These are phyloP conservation scores for Vitis hybrid DNA, from an alignment of 177 flowering plant genomes.

Conservation along the genomic window DNA sequence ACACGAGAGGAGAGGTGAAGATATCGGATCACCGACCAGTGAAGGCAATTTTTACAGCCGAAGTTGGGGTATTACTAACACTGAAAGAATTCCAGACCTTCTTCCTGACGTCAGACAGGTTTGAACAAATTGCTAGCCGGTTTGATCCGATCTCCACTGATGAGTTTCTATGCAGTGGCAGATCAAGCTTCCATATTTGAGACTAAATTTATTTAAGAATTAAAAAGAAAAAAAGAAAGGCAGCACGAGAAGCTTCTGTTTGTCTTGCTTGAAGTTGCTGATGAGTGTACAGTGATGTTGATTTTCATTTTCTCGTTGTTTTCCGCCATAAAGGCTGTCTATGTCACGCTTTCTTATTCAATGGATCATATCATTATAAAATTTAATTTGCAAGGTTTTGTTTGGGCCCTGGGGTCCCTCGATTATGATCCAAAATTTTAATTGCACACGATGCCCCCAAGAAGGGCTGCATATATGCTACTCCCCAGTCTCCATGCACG, in stretches of 20 bases:
- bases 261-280: slow-evolving; percentile 1
- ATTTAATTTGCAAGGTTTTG: too few relatives aligned
- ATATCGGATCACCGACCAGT: slow-evolving; percentile 19
- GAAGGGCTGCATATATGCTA: too few relatives aligned
- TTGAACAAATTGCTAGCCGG: slow-evolving; percentile 16
- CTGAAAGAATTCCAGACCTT: slow-evolving; percentile 22
- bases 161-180: slow-evolving; percentile 18
- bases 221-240: not conserved
- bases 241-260: not conserved
- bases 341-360: too few relatives aligned
- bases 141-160: slow-evolving; percentile 22
- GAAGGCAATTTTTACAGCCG: slow-evolving; percentile 21
- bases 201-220: too few relatives aligned
- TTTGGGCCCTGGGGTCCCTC: too few relatives aligned
- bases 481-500: too few relatives aligned
- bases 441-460: too few relatives aligned
- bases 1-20: slow-evolving; percentile 13
- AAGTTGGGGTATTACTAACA: slow-evolving; percentile 24
- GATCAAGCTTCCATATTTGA: slow-evolving; percentile 25
- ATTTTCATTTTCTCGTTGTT: not conserved
- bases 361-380: too few relatives aligned
- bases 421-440: too few relatives aligned
- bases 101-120: slow-evolving; percentile 40
- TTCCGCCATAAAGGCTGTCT: not conserved
- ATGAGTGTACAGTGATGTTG: slow-evolving; percentile 16